Base-by-base conservation (phyloP, 495 filamentous ascomycete genomes). In the Tuber umbilicatum region DNA sequence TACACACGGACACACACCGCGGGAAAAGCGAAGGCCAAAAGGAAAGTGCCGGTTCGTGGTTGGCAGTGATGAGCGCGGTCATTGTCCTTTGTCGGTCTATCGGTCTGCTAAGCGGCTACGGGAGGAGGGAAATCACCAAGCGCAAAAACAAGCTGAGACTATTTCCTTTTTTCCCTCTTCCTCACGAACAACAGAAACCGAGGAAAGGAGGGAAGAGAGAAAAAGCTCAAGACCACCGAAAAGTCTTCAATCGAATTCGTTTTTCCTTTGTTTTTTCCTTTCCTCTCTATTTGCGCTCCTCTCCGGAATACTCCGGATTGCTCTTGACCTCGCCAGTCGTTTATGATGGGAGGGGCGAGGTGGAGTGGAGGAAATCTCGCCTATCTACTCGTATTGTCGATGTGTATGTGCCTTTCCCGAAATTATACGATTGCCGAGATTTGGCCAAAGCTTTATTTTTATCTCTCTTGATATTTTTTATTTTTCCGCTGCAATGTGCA, bases 391-490 rank as follows among this genome's bases (percentile, higher is more conserved):
- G 55, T 64, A 64, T n/a, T 27, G 27, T 31, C 10, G 55, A 64
- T 64, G 31, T 31, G n/a, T 64, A 64, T 64, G 55, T 64, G 55
- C 55, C 55, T 64, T 64, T 64, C 55, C 55, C 55, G 55, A 64
- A 64, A 64, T 64, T 64, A 64, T 17, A 64, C 55, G 55, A 64
- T 64, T 64, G 55, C 55, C 55, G 55, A 64, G 55, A 64, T 64
- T 64, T 31, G 55, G 55, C 3, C 27, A 5, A 64, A 64, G 55
- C 55, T 31, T 64, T 64, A 31, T 64, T 31, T 64, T 43, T 43
- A 17, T 16, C 6, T 64, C 27, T 31, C 3, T 64, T 16, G 5
- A 64, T 64, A 64, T 31, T 64, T 31, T n/a, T 64, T 64, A 64
- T 31, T 64, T 16, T 64, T 64, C 55, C 55, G 10, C 12, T 31